Evolutionary conservation across 2,329 filamentous ascomycete genomes (phyloP).

Genomic region (Zarea fungicola): DNA sequence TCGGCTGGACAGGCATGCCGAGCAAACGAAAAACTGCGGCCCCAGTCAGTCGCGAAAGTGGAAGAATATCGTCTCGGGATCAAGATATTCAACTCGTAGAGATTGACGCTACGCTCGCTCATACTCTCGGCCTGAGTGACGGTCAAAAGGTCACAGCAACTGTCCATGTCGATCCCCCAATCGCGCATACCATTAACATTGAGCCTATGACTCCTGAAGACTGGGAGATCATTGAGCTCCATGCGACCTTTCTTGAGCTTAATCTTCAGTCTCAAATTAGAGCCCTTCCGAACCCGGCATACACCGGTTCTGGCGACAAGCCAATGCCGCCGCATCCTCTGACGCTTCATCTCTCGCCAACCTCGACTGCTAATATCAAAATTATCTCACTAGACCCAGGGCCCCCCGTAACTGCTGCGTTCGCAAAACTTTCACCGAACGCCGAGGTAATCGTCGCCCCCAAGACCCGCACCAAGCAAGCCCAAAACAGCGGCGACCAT

Average conservation of each 20-base stretch:
- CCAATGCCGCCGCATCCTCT: slow-evolving; percentile 66
- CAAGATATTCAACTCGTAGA: slow-evolving; percentile 76
- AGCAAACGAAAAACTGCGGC: slow-evolving; percentile 78
- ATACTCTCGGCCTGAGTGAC: slow-evolving; percentile 69
- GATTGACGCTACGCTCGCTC: slow-evolving; percentile 79
- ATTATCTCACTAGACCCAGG: slow-evolving; percentile 78
- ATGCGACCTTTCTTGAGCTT: slow-evolving; percentile 90
- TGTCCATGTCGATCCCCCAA: slow-evolving; percentile 83
- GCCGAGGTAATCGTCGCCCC: slow-evolving; percentile 97
- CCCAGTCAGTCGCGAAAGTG: slow-evolving; percentile 66
- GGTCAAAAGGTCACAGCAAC: slow-evolving; percentile 69
- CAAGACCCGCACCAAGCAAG: slow-evolving; percentile 71
- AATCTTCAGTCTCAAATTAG: slow-evolving; percentile 92
- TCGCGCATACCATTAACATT: slow-evolving; percentile 93
- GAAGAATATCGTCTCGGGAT: slow-evolving; percentile 56
- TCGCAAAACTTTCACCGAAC: slow-evolving; percentile 89
- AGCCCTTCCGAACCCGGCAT: slow-evolving; percentile 81
- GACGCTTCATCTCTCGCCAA: slow-evolving; percentile 89
- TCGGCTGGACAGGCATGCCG: slow-evolving; percentile 97
- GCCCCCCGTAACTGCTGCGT: slow-evolving; percentile 62
- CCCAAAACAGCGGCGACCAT: slow-evolving; percentile 64
- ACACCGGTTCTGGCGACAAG: slow-evolving; percentile 45
- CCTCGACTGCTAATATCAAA: slow-evolving; percentile 87
- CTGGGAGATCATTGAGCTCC: slow-evolving; percentile 98
- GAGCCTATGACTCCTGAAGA: slow-evolving; percentile 92